Evolutionary conservation across 192 early-diverging fungal species (phyloP).

Genomic region (Lobosporangium transversale): DNA sequence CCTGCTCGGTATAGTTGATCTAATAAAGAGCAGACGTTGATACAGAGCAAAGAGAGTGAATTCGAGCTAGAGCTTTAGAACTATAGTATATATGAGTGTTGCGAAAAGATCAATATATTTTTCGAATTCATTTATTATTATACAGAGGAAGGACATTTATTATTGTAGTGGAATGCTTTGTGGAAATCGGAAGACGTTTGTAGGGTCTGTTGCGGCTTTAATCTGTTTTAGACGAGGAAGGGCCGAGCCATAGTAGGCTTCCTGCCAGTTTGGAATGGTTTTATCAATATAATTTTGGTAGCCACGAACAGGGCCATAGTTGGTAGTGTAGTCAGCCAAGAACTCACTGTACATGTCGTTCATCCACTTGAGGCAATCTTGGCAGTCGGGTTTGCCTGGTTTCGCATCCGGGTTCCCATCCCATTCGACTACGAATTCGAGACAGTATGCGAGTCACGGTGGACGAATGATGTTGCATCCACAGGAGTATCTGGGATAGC

Average conservation of each 20-base stretch:
- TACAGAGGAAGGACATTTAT: too few species aligned
- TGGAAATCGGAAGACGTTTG: slow-evolving; percentile 46
- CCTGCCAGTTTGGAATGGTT: slow-evolving; percentile 32
- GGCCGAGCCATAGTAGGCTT: slow-evolving; percentile 45
- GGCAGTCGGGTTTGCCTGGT: slow-evolving; percentile 26
- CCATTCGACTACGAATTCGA: slow-evolving; percentile 54
- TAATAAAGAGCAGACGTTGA: too few species aligned
- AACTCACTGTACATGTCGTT: slow-evolving; percentile 47
- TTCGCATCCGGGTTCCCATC: slow-evolving; percentile 16
- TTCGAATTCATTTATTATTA: too few species aligned
- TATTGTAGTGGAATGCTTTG: slow-evolving; percentile 55
- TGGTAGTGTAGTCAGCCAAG: slow-evolving; percentile 19
- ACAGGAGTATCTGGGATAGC: slow-evolving; percentile 13
- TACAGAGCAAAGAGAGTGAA: too few species aligned
- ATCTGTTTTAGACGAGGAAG: slow-evolving; percentile 24
- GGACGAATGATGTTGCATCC: slow-evolving; percentile 47
- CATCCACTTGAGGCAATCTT: slow-evolving; percentile 35
- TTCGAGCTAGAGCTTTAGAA: too few species aligned
- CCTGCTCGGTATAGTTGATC: too few species aligned
- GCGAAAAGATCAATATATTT: background rate
- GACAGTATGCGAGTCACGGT: slow-evolving; percentile 34
- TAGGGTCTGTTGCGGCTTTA: slow-evolving; percentile 35
- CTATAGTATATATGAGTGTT: too few species aligned
- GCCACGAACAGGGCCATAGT: slow-evolving; percentile 22
- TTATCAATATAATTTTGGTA: slow-evolving; percentile 57